Evolutionary conservation across 1,284 basidiomycete genomes (phyloP).

Genomic region (Cutaneotrichosporon sp.): DNA sequence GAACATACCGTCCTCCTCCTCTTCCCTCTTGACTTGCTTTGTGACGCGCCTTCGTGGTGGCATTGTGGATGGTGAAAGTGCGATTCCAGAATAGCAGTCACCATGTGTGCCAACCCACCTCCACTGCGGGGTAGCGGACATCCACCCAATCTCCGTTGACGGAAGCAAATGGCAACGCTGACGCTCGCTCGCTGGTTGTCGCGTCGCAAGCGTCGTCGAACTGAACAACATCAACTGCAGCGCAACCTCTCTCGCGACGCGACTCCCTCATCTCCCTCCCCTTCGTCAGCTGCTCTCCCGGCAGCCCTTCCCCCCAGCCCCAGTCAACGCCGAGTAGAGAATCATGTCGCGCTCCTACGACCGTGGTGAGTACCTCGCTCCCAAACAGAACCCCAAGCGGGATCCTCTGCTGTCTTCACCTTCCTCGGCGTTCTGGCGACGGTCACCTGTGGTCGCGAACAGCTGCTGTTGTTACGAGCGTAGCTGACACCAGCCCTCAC

Average conservation of each 20-base stretch:
- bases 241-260: neutral
- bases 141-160: neutral
- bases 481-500: constrained; percentile 62
- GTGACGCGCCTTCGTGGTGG: constrained; percentile 1
- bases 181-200: constrained; percentile 1
- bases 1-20: constrained; percentile 15
- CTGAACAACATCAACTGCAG: constrained; percentile 1
- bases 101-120: neutral
- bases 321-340: constrained; percentile 1
- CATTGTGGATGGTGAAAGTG: too few species aligned
- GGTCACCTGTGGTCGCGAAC: neutral
- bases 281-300: neutral
- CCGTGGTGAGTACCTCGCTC: constrained; percentile 43
- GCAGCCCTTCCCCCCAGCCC: neutral
- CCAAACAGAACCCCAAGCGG: neutral
- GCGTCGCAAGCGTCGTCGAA: constrained; percentile 10
- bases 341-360: constrained; percentile 56
- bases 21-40: neutral
- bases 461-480: too few species aligned
- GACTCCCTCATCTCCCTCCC: neutral
- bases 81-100: neutral
- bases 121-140: constrained; percentile 5
- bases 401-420: neutral
- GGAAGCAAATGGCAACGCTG: constrained; percentile 7
- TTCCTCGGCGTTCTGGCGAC: neutral